phyloP scores from a whole-genome alignment of 306 rosid species.

The Quercus bicolor region DNA sequence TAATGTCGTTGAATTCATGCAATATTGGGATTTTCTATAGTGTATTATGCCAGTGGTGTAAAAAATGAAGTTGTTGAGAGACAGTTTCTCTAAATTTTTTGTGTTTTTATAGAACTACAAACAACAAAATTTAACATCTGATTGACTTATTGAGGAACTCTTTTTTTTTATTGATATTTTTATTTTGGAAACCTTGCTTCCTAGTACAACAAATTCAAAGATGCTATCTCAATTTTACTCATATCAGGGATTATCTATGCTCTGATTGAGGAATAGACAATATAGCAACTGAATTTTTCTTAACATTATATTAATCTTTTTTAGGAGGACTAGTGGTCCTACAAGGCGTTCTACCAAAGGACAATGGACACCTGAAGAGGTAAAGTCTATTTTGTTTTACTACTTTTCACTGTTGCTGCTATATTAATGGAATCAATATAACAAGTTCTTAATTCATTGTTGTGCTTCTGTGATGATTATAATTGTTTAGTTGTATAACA shows the following conservation, averaged over 20 bases:
- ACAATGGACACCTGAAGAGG: constrained; percentile 97
- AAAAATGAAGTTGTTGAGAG: not conserved
- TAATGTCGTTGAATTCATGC: not conserved
- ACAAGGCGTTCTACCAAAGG: constrained; percentile 99
- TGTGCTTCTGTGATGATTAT: not conserved
- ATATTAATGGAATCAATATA: not conserved
- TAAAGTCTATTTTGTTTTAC: constrained; percentile 15
- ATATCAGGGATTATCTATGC: not conserved
- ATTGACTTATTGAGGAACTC: not conserved
- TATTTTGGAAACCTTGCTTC: not conserved
- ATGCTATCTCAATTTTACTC: not conserved
- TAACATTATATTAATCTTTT: constrained; percentile 17
- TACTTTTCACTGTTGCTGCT: not conserved
- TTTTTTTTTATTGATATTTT: not conserved
- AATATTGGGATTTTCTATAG: not conserved
- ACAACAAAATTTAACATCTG: not conserved
- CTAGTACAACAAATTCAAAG: not conserved
- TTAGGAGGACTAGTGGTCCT: constrained; percentile 97
- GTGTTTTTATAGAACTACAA: not conserved
- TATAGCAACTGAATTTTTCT: constrained; percentile 8
- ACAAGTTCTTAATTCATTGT: not conserved
- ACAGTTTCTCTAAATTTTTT: not conserved
- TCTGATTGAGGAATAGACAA: constrained; percentile 14
- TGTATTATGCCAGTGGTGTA: not conserved
- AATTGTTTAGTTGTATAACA: not conserved